Evolutionary conservation across 1,284 basidiomycete species (phyloP).

Genomic region (Trametes versicolor): DNA sequence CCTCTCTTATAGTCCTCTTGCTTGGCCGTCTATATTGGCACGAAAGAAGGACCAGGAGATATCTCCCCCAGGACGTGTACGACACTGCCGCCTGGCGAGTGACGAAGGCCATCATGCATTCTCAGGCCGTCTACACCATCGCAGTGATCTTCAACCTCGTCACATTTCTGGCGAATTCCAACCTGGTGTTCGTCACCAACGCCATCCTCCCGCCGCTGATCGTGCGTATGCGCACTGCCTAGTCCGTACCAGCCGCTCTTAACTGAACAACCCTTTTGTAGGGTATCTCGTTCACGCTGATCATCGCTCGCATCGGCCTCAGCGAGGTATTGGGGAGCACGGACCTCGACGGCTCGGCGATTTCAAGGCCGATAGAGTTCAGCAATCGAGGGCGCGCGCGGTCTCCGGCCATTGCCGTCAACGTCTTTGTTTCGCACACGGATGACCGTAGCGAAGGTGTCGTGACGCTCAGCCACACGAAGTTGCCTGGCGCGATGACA

Average conservation of each 20-base stretch:
- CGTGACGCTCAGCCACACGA: no score
- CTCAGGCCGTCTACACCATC: background rate
- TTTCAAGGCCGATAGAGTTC: no score
- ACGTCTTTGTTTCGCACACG: background rate
- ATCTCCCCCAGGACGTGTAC: no score
- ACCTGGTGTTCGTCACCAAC: background rate
- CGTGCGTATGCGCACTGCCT: background rate
- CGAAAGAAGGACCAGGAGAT: no score
- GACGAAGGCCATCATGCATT: background rate
- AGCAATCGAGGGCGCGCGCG: no score
- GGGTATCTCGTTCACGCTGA: slow-evolving; percentile 11
- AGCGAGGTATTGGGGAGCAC: background rate
- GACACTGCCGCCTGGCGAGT: background rate
- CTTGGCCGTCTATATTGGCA: no score
- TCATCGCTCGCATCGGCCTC: slow-evolving; percentile 10
- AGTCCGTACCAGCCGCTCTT: no score
- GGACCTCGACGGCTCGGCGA: no score
- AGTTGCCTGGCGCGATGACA: no score
- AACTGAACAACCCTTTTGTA: background rate
- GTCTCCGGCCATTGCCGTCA: no score
- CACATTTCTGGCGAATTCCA: background rate
- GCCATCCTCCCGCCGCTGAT: background rate
- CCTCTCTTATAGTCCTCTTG: no score
- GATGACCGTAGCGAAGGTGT: background rate
- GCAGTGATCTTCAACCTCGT: background rate